These are phyloP conservation scores for Salvia rosmarinus DNA, from an alignment of 257 asterid species.

Conservation along the genomic window DNA sequence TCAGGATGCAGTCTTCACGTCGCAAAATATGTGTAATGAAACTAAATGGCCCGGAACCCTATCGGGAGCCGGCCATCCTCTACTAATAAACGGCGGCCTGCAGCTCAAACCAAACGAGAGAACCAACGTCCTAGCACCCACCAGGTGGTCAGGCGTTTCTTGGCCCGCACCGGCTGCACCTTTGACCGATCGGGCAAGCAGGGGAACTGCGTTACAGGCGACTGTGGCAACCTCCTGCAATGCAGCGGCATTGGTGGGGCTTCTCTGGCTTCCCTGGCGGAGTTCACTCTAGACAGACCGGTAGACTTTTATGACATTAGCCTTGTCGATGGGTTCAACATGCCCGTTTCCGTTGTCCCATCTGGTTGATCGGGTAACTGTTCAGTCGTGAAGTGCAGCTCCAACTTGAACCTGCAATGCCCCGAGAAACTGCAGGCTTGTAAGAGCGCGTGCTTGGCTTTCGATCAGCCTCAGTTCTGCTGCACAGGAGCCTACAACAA, in stretches of 20 bases:
- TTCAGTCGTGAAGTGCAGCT: slow-evolving; percentile 41
- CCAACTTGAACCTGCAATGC: slow-evolving; percentile 53
- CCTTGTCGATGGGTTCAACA: slow-evolving; percentile 61
- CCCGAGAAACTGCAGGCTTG: slow-evolving; percentile 59
- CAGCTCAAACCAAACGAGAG: slow-evolving; percentile 36
- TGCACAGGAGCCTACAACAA: slow-evolving; percentile 53
- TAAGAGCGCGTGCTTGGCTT: slow-evolving; percentile 65
- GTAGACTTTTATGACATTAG: slow-evolving; percentile 70
- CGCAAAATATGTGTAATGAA: slow-evolving; percentile 50
- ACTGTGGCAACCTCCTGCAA: slow-evolving; percentile 55
- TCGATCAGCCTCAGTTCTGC: slow-evolving; percentile 54
- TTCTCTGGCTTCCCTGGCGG: slow-evolving; percentile 74
- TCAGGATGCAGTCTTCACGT: slow-evolving; percentile 49
- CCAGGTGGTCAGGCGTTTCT: slow-evolving; percentile 86
- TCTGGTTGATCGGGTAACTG: slow-evolving; percentile 54
- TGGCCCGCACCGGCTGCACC: slow-evolving; percentile 66
- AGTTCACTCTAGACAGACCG: slow-evolving; percentile 63
- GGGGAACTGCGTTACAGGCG: slow-evolving; percentile 64
- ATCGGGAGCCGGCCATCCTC: slow-evolving; percentile 52
- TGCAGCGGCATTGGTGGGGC: slow-evolving; percentile 59
- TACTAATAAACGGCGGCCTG: slow-evolving; percentile 54
- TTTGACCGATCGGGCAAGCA: slow-evolving; percentile 54
- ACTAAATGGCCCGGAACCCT: slow-evolving; percentile 67
- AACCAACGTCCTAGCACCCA: slow-evolving; percentile 42
- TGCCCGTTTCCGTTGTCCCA: slow-evolving; percentile 52